Conservation (phyloP, 164 flowering plant genomes). For the Umbellularia californica region DNA sequence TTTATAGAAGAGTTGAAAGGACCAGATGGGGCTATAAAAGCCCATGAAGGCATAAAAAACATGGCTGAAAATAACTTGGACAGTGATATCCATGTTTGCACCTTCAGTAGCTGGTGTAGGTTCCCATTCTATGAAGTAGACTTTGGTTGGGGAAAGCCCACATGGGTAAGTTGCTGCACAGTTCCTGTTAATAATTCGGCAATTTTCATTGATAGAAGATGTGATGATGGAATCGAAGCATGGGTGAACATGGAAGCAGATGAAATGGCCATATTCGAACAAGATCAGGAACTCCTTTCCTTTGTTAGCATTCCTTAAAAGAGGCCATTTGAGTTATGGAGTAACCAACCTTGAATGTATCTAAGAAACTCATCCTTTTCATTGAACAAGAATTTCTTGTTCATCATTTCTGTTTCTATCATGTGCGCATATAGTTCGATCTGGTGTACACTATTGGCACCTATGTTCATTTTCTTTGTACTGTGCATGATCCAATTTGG, state of each 20-base stretch:
- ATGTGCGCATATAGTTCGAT: too few relatives aligned
- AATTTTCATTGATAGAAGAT: conserved; percentile 15
- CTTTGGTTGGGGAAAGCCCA: conserved; percentile 46
- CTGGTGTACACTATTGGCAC: too few relatives aligned
- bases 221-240: conserved; percentile 24
- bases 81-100: conserved; percentile 5
- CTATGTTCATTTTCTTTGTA: too few relatives aligned
- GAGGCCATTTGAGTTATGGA: too few relatives aligned
- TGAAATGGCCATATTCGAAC: conserved; percentile 13
- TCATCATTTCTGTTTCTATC: too few relatives aligned
- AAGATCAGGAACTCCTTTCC: conserved; percentile 12
- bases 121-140: conserved; percentile 30
- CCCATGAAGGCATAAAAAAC: background rate
- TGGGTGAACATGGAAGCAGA: conserved; percentile 15
- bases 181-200: conserved; percentile 8
- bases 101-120: conserved; percentile 28
- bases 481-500: too few relatives aligned
- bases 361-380: too few relatives aligned
- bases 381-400: too few relatives aligned
- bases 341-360: too few relatives aligned
- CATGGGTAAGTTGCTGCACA: conserved; percentile 18
- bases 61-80: background rate
- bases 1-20: conserved; percentile 3
- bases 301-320: background rate
- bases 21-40: background rate